phyloP scores from a whole-genome alignment of 345 rosid genomes.

The Eutrema yunnanense region DNA sequence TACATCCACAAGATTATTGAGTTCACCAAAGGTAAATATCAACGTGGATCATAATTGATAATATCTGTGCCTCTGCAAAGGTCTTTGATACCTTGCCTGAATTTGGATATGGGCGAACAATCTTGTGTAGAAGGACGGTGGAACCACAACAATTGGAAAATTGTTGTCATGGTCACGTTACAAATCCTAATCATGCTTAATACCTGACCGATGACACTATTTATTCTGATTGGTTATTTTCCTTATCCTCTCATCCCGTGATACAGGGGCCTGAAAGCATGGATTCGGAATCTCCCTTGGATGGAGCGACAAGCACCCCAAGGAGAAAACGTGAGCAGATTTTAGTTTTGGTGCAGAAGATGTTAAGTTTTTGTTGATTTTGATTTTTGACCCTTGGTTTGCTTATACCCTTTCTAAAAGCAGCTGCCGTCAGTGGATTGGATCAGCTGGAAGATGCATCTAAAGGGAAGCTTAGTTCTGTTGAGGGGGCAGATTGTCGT shows the following conservation, averaged over 20 bases:
- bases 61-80: neutral
- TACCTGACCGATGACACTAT: neutral
- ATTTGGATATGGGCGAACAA: neutral
- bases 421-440: slow-evolving; percentile 40
- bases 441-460: slow-evolving; percentile 36
- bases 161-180: neutral
- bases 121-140: neutral
- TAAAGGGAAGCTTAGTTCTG: slow-evolving; percentile 31
- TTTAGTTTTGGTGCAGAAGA: neutral
- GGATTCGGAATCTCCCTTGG: neutral
- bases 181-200: neutral
- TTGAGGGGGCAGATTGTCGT: slow-evolving; percentile 38
- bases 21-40: slow-evolving; percentile 13
- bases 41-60: neutral
- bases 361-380: neutral
- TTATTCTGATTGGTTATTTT: neutral
- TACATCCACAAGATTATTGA: neutral
- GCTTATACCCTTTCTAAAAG: neutral
- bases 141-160: neutral
- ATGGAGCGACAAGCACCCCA: slow-evolving; percentile 11
- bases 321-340: slow-evolving; percentile 8
- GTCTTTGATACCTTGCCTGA: neutral
- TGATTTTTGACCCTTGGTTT: neutral
- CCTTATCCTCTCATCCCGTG: neutral
- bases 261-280: slow-evolving; percentile 16